Base-by-base conservation (phyloP, 768 basidiomycete genomes). In the Jaapia argillacea region DNA sequence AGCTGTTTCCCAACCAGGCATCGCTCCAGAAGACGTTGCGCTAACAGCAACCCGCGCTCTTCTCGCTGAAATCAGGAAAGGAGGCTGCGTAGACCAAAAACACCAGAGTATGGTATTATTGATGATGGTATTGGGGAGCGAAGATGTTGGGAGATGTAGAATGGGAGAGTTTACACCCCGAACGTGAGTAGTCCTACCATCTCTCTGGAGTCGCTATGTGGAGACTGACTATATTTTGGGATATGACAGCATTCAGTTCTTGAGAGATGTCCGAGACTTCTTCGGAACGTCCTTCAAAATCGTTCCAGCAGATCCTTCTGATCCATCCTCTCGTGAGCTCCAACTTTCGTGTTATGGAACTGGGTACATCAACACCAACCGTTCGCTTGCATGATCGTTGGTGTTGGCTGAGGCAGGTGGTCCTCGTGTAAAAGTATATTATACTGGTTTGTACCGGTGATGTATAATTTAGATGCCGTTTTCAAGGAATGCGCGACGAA, bases 221-320 rank as follows among this genome's bases (percentile, higher is more conserved):
- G n/a, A 20, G 4, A 20, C 33, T 44, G 44, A 50, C 20, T 54
- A 42, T 42, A 43, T 54, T 25, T 33, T 36, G 31, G n/a, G 24
- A 31, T 33, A 44, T 39, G 31, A 1, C 54, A 97, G 94, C n/a
- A 76, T 94, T 37, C 90, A 96, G 66, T 90, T 94, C 54, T 63
- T 98, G 20, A 72, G 85, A 23, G 94, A 98, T 52, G 63, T 92
- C 35, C 75, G 76, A 48, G 64, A 71, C 16, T 85, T 85, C 56
- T 94, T 96, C 51, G 89, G 91, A 22, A 90, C 86, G 0, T 83
- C 87, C 12, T 98, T 98, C 77, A 98, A 96, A 62, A 83, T 96
- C 44, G 72, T 74, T 13, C 66, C 79, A 2, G 75, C 71, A 3
- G 76, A 81, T 41, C 65, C 68, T 1, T 63, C 70, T 14, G 68